Conservation (phyloP, 2,329 filamentous ascomycete genomes). For the Curvularia eragrostidis region DNA sequence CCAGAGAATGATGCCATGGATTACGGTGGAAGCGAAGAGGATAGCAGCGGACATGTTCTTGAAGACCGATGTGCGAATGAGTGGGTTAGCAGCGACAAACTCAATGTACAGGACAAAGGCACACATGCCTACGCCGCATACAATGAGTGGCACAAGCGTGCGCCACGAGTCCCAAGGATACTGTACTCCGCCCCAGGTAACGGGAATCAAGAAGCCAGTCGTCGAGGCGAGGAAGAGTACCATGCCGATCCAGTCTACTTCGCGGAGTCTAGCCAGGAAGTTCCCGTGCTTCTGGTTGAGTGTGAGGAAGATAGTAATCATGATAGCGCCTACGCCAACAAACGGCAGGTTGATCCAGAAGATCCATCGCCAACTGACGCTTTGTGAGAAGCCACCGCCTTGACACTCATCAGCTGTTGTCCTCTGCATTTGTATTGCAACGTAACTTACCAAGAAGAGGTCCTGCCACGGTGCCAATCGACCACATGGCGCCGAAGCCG, state of each 20-base stretch:
- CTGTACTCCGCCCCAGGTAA: conserved; percentile 71
- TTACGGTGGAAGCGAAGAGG: conserved; percentile 60
- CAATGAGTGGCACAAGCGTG: conserved; percentile 66
- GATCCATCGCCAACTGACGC: conserved; percentile 66
- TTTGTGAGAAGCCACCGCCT: conserved; percentile 62
- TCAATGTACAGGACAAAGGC: conserved; percentile 64
- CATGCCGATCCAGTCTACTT: conserved; percentile 69
- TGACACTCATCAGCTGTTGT: conserved; percentile 7
- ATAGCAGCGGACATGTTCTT: conserved; percentile 58
- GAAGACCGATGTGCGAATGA: conserved; percentile 56
- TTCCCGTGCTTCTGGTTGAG: conserved; percentile 57
- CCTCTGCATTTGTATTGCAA: neutral
- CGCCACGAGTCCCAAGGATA: conserved; percentile 69
- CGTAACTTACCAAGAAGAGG: conserved; percentile 49
- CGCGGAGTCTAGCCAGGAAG: conserved; percentile 57
- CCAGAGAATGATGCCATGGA: conserved; percentile 63
- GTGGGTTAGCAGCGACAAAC: conserved; percentile 58
- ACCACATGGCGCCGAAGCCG: conserved; percentile 58
- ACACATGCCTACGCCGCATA: conserved; percentile 61
- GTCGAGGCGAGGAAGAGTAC: conserved; percentile 66
- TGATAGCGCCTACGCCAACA: conserved; percentile 56
- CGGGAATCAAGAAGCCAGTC: conserved; percentile 66
- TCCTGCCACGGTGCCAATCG: conserved; percentile 62
- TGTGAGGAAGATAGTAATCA: conserved; percentile 62
- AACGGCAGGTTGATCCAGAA: conserved; percentile 71